phyloP scores from a whole-genome alignment of 2,329 filamentous ascomycete genomes.

The Microcera coccophila region DNA sequence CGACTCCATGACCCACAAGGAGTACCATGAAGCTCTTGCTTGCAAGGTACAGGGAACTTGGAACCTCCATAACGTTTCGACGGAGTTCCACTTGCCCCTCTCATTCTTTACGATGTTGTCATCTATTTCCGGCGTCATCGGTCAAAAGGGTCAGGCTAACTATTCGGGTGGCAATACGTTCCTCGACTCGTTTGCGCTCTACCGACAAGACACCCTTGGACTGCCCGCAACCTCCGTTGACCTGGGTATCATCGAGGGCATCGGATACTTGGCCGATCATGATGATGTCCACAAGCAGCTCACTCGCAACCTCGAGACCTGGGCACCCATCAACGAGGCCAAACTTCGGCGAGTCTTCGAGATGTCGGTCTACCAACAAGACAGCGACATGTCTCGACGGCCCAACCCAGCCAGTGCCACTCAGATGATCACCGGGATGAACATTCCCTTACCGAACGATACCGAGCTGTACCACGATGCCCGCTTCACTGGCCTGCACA shows the following conservation, averaged over 20 bases:
- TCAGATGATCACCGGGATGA: slow-evolving; percentile 26
- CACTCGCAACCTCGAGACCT: slow-evolving; percentile 5
- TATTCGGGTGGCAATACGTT: slow-evolving; percentile 34
- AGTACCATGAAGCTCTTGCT: slow-evolving; percentile 8
- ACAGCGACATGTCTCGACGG: slow-evolving; percentile 5
- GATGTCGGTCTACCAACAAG: slow-evolving; percentile 27
- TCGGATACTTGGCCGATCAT: slow-evolving; percentile 19
- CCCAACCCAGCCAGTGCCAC: slow-evolving; percentile 13
- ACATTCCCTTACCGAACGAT: slow-evolving; percentile 21
- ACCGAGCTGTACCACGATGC: slow-evolving; percentile 22
- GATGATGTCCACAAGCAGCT: slow-evolving; percentile 7
- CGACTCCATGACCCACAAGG: slow-evolving; percentile 10
- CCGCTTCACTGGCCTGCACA: slow-evolving; percentile 20
- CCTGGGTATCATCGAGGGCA: slow-evolving; percentile 21
- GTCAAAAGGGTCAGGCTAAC: slow-evolving; percentile 32
- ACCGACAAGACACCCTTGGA: slow-evolving; percentile 22
- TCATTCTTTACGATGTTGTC: slow-evolving; percentile 37
- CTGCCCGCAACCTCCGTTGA: slow-evolving; percentile 26
- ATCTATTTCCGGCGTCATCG: slow-evolving; percentile 29
- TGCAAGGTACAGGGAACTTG: slow-evolving; percentile 27
- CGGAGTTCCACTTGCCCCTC: slow-evolving; percentile 18
- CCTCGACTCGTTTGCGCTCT: slow-evolving; percentile 29
- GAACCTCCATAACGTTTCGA: slow-evolving; percentile 35
- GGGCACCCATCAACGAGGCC: slow-evolving; percentile 26
- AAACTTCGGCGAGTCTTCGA: slow-evolving; percentile 26